These are phyloP conservation scores for Cordyceps cateniannulata DNA, from an alignment of 2,329 filamentous ascomycete genomes.

Conservation along the genomic window DNA sequence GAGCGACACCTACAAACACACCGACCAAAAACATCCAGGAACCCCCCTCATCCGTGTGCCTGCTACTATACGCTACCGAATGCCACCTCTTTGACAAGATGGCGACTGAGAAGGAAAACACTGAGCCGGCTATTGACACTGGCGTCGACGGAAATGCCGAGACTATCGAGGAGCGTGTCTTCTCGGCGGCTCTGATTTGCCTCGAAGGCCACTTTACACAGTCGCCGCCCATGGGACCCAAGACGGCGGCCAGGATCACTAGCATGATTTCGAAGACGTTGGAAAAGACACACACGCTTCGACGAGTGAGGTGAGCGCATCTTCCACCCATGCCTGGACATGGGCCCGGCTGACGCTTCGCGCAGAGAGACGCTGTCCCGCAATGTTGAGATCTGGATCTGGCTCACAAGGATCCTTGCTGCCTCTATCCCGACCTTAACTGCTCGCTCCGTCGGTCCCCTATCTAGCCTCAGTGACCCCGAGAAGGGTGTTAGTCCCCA, in stretches of 20 bases:
- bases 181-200: conserved; percentile 53
- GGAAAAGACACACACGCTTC: conserved; percentile 56
- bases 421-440: conserved; percentile 55
- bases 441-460: conserved; percentile 50
- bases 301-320: conserved; percentile 48
- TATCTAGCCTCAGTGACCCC: conserved; percentile 46
- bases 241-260: conserved; percentile 47
- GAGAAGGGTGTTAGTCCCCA: conserved; percentile 53
- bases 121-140: conserved; percentile 14
- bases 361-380: conserved; percentile 52
- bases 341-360: background rate
- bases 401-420: conserved; percentile 54
- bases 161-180: conserved; percentile 58
- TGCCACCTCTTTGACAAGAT: background rate
- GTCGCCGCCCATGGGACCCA: conserved; percentile 49
- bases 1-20: background rate
- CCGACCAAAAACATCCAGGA: background rate
- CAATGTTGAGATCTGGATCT: conserved; percentile 61
- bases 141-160: conserved; percentile 25
- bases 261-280: conserved; percentile 54
- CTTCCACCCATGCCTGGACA: background rate
- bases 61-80: background rate
- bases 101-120: background rate
- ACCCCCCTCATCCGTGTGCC: background rate
- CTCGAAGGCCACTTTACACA: conserved; percentile 56